Evolutionary conservation across 2,329 filamentous ascomycete genomes (phyloP), one percentile per base, ranked within the genome.

Genomic region (Aureobasidium leucospermi): DNA sequence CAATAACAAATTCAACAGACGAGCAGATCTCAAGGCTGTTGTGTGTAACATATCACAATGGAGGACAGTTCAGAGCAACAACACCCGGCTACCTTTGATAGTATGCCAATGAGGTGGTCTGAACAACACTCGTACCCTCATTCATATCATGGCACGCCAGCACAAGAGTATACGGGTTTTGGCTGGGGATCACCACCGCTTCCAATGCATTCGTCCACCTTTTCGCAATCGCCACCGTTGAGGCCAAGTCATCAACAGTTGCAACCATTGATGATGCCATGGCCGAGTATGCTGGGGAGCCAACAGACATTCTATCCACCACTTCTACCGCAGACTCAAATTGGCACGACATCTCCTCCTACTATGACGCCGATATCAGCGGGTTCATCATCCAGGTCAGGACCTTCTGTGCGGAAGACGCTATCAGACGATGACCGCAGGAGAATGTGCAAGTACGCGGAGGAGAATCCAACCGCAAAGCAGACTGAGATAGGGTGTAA

Each of bases 401-500:
- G 64, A 6, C 65, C 70, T n/a, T 71, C 69, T 2, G 69, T 70
- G 31, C 68, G 70, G n/a, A 71, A 90, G 74, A 97, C 93, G 1
- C 79, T 99, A 66, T 96, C 91, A 7, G 90, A 96, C 69, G 87
- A 90, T 61, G 92, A 97, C 71, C 88, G 94, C 64, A 84, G 91
- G 65, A 83, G 85, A 46, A 99, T 99, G 92, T 99, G 94, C 73
- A 83, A 90, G 69, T 96, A 93, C 73, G 89, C 93, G 67, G 88
- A 94, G 70, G 88, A 96, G 63, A 87, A 97, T 70, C 94, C 93
- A 23, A 87, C 85, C 51, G 86, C 90, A 47, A 96, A 96, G 75
- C 94, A 99, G 76, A 94, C 91, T 16, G 93, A 97, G 70, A 99
- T 99, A 75, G 94, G 94, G 75, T 83, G 86, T 89, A 78, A 73